Base-by-base conservation (phyloP, 257 asterid genomes). In the Lithospermum erythrorhizon region DNA sequence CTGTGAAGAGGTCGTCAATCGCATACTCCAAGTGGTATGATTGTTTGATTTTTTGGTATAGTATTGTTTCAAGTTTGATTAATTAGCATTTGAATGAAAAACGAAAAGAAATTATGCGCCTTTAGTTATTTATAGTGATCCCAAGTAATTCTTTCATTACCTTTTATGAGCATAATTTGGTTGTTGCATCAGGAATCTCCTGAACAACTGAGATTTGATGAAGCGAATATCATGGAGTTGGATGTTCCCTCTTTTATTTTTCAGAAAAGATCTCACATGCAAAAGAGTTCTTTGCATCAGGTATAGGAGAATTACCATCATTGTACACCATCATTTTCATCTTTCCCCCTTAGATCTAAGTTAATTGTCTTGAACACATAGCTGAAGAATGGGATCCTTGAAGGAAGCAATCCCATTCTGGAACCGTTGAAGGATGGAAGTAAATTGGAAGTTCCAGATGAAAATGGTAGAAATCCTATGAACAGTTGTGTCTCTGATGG, bases 341-440 rank as follows among this genome's bases (percentile, higher is more conserved):
- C 30, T 57, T 35, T 35, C 29, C 20, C 59, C 58, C 71, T 67
- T 68, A 41, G 17, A 14, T 67, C 47, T 71, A 71, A 37, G 55
- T 27, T 61, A n/a, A 49, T 56, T 61, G 35, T 64, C 51, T n/a
- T 65, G 48, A 17, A 22, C 41, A 45, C 71, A 62, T 77, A 86
- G 91, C 74, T 83, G 59, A 85, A 85, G 74, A 77, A 73, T 69
- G 81, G 77, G 61, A 70, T 80, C 73, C 73, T 71, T 51, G 63
- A 67, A 32, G 79, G 78, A 49, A 70, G 68, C 10, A 66, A 74
- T 78, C 70, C 87, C 70, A 59, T 70, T 61, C 72, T 65, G 63
- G 76, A 68, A 58, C 75, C 83, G 65, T 72, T 83, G 67, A 83
- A 75, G 72, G 83, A 83, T 64, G 65, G 65, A 69, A 78, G 93